A percentile compares a stretch with the other conserved stretches of the same genome.
Evolutionary conservation across 139 green algal genomes (phyloP).

Genomic region (Ettlia oleoabundans): DNA sequence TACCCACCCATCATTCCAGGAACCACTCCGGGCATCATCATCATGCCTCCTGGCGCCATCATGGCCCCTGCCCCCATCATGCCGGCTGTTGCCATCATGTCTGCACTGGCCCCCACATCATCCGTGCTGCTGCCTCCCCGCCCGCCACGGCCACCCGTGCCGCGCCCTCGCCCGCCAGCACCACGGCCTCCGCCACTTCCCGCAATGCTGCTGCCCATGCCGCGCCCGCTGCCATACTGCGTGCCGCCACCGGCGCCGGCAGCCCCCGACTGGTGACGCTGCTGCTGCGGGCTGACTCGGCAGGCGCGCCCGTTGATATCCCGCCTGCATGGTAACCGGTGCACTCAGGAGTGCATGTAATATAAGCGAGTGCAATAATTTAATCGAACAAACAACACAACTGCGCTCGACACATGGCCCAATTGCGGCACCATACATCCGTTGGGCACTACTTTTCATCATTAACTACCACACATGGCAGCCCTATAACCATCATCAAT

Average conservation of each 20-base stretch:
- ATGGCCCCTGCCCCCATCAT: constrained; percentile 26
- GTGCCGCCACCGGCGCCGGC: neutral
- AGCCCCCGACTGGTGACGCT: constrained; percentile 33
- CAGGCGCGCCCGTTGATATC: constrained; percentile 46
- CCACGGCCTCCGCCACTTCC: constrained; percentile 13
- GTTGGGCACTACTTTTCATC: too few species aligned
- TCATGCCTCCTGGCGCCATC: constrained; percentile 36
- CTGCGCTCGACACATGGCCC: too few species aligned
- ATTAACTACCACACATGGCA: too few species aligned
- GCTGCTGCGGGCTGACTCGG: constrained; percentile 30
- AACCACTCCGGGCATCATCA: constrained; percentile 34
- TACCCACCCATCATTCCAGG: constrained; percentile 28
- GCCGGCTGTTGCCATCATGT: constrained; percentile 30
- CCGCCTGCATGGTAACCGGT: neutral
- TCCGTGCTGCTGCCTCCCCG: neutral
- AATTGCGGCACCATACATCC: too few species aligned
- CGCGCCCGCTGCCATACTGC: constrained; percentile 16
- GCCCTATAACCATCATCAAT: too few species aligned
- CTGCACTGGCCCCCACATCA: neutral
- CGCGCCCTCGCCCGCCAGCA: neutral
- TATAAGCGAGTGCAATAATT: too few species aligned
- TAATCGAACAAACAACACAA: too few species aligned
- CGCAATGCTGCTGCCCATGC: neutral
- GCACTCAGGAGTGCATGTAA: too few species aligned
- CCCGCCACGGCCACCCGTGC: neutral